These are phyloP conservation scores for Arthrobotrys conoides DNA, from an alignment of 2,329 filamentous ascomycete species.

Conservation along the genomic window DNA sequence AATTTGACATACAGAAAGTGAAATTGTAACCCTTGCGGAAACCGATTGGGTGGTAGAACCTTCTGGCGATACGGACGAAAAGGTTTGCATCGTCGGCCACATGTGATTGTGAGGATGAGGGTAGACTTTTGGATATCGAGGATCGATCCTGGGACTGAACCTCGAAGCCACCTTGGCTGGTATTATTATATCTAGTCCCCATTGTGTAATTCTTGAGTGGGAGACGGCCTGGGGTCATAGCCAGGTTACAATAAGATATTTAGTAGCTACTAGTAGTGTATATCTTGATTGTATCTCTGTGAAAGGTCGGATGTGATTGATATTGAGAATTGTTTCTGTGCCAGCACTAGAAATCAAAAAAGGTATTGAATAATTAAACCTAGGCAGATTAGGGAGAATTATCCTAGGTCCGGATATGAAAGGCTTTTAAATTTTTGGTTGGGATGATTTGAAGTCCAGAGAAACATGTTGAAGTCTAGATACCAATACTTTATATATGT, in stretches of 20 bases:
- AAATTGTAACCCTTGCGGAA: slow-evolving; percentile 75
- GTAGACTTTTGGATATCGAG: not conserved
- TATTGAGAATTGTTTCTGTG: slow-evolving; percentile 2
- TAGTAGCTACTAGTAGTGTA: not conserved
- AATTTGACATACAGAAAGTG: slow-evolving; percentile 67
- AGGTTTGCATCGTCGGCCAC: slow-evolving; percentile 10
- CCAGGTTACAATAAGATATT: not conserved
- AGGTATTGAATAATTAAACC: too few species aligned
- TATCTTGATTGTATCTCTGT: not conserved
- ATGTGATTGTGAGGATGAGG: not conserved
- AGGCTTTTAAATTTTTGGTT: too few species aligned
- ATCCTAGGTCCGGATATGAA: too few species aligned
- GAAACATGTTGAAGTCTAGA: not conserved
- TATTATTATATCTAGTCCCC: not conserved
- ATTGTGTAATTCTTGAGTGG: slow-evolving; percentile 1
- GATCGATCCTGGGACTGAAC: not conserved
- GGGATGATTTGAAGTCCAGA: not conserved
- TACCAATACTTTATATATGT: slow-evolving; percentile 5
- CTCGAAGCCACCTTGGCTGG: not conserved
- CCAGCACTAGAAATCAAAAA: slow-evolving; percentile 19
- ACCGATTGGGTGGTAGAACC: slow-evolving; percentile 66
- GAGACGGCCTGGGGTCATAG: too few species aligned
- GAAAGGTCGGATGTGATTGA: not conserved
- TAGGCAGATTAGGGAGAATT: not conserved
- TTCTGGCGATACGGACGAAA: slow-evolving; percentile 30